Percentiles rank a stretch among this genome's conserved stretches.
Conservation (phyloP, 306 rosid genomes). For the Biancaea sappan region DNA sequence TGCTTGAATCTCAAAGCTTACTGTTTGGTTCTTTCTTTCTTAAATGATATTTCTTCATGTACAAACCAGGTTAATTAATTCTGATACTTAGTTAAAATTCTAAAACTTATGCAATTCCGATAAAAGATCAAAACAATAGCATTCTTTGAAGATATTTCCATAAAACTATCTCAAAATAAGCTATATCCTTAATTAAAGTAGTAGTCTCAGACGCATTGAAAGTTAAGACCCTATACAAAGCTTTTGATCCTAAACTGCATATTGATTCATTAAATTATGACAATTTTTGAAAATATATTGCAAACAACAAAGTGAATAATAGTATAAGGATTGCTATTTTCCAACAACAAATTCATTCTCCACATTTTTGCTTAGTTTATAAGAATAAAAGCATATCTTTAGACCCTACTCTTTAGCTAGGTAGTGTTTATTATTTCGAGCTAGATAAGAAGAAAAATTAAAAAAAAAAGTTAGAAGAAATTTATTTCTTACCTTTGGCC, state of each 20-base stretch:
- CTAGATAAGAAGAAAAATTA: no score
- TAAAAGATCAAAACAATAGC: background rate
- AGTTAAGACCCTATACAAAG: background rate
- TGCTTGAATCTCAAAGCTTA: no score
- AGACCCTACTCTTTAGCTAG: background rate
- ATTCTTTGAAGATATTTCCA: background rate
- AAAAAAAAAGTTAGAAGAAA: no score
- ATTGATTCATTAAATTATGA: background rate
- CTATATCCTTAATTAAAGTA: background rate
- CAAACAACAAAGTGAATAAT: background rate
- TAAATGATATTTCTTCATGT: no score
- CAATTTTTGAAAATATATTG: background rate
- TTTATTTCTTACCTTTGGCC: no score
- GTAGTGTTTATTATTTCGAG: no score
- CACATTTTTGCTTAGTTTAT: background rate
- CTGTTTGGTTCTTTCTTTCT: no score
- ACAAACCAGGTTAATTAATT: no score
- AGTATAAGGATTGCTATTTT: background rate
- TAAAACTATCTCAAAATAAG: background rate
- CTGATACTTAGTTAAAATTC: no score
- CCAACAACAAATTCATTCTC: background rate
- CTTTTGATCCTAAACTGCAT: background rate
- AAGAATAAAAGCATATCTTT: background rate
- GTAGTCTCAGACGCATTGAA: background rate
- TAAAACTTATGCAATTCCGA: no score